These are phyloP conservation scores for Rhododendron ferrugineum DNA, from an alignment of 148 eudicot species.

Conservation along the genomic window DNA sequence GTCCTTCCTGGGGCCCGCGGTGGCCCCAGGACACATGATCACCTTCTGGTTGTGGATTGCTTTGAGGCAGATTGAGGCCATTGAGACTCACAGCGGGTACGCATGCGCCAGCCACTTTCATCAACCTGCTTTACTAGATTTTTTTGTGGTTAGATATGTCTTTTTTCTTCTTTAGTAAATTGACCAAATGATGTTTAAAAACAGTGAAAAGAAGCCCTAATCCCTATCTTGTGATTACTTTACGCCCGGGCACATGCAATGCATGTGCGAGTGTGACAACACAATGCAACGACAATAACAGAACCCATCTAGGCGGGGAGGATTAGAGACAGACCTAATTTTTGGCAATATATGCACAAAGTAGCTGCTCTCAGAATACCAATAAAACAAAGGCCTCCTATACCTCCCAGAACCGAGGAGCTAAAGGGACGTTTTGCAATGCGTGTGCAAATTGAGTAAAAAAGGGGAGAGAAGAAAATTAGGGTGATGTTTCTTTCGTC, in stretches of 20 bases:
- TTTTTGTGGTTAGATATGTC: slow-evolving; percentile 5
- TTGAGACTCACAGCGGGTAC: slow-evolving; percentile 98
- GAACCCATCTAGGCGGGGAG: not conserved
- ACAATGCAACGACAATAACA: not conserved
- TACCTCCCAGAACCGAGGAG: not conserved
- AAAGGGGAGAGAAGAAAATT: not conserved
- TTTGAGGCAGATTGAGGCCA: slow-evolving; percentile 93
- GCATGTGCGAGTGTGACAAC: not conserved
- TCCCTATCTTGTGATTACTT: not conserved
- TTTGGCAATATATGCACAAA: too few relatives aligned
- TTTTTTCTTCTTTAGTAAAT: slow-evolving; percentile 19
- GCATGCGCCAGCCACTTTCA: slow-evolving; percentile 31
- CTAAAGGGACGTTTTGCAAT: not conserved
- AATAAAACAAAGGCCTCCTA: too few relatives aligned
- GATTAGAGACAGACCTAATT: too few relatives aligned
- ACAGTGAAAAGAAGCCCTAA: not conserved
- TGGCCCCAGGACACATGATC: slow-evolving; percentile 88
- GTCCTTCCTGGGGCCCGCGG: slow-evolving; percentile 80
- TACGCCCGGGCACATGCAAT: not conserved
- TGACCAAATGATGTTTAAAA: slow-evolving; percentile 31
- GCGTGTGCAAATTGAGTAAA: not conserved
- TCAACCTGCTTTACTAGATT: slow-evolving; percentile 8
- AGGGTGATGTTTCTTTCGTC: not conserved
- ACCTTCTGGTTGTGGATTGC: slow-evolving; percentile 93
- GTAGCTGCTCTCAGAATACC: not conserved